These are phyloP conservation scores for Cystofilobasidium bisporidii DNA, from an alignment of 768 basidiomycete species.

Conservation along the genomic window DNA sequence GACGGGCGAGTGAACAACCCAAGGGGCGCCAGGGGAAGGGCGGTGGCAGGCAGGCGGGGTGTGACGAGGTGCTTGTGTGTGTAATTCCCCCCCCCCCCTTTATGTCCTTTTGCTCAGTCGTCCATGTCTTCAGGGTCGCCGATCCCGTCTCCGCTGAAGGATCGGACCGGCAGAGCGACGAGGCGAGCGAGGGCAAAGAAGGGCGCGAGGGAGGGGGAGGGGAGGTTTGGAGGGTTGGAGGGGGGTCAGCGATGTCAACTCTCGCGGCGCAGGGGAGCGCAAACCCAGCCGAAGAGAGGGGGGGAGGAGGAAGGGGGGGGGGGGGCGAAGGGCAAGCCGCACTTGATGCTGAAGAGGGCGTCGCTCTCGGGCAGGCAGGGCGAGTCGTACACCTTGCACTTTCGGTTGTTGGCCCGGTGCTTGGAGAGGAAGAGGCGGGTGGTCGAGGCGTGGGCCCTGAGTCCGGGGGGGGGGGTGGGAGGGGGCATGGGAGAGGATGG, in stretches of 20 bases:
- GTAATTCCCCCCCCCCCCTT: too few relatives aligned
- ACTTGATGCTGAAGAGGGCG: slow-evolving; percentile 79
- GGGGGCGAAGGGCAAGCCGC: slow-evolving; percentile 16
- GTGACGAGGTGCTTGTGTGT: too few relatives aligned
- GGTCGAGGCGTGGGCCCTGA: slow-evolving; percentile 83
- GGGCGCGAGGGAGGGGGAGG: not conserved
- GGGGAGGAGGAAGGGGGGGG: not conserved
- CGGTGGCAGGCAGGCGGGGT: too few relatives aligned
- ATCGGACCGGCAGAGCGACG: too few relatives aligned
- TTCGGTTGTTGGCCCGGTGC: slow-evolving; percentile 77
- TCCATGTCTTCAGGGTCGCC: slow-evolving; percentile 85
- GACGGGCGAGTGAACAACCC: too few relatives aligned
- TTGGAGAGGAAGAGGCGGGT: slow-evolving; percentile 90
- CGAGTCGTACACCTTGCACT: slow-evolving; percentile 95
- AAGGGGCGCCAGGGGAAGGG: too few relatives aligned
- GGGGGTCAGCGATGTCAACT: too few relatives aligned
- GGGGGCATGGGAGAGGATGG: not conserved
- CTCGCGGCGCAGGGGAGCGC: too few relatives aligned
- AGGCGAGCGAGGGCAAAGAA: slow-evolving; percentile 25
- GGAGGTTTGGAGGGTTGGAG: too few relatives aligned
- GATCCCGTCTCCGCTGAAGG: slow-evolving; percentile 70
- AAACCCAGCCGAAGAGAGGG: too few relatives aligned
- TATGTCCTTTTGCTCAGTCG: too few relatives aligned
- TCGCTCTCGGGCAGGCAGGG: slow-evolving; percentile 96
- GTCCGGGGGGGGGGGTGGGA: not conserved